Evolutionary conservation across 75 land plant species (phyloP).

Genomic region (Cunninghamia lanceolata): DNA sequence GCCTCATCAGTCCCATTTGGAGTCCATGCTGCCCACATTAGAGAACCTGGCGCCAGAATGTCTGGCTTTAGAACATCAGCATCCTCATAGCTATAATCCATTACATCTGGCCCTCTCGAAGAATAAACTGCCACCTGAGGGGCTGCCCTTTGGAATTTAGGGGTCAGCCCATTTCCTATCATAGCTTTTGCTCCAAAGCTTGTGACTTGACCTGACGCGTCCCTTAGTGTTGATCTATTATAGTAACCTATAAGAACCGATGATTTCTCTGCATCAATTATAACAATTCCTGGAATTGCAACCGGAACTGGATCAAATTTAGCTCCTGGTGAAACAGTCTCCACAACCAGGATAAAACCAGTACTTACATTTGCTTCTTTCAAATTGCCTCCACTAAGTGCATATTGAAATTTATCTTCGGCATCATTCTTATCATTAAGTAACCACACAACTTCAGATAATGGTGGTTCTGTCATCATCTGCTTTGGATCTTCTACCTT

Average conservation of each 20-base stretch:
- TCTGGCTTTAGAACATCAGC: conserved; percentile 94
- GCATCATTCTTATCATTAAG: too few relatives aligned
- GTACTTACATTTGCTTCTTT: too few relatives aligned
- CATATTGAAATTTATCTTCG: too few relatives aligned
- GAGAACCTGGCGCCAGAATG: conserved; percentile 89
- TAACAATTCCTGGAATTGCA: conserved; percentile 71
- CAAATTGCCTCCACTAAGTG: too few relatives aligned
- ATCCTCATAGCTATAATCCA: conserved; percentile 66
- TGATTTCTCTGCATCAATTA: conserved; percentile 53
- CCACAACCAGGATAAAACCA: too few relatives aligned
- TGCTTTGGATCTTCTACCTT: too few relatives aligned
- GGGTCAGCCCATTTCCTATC: conserved; percentile 71
- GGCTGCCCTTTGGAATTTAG: conserved; percentile 56
- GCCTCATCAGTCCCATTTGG: conserved; percentile 83
- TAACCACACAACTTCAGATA: too few relatives aligned
- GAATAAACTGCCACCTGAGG: conserved; percentile 88
- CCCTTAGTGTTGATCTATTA: too few relatives aligned
- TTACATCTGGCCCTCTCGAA: conserved; percentile 87
- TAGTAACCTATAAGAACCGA: conserved; percentile 79
- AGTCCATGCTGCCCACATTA: too few relatives aligned
- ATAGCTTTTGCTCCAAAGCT: conserved; percentile 58
- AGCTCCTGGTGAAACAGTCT: too few relatives aligned
- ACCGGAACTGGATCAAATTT: conserved; percentile 83
- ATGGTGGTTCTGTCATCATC: too few relatives aligned
- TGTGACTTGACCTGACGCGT: conserved; percentile 59